A percentile compares a stretch with the other conserved stretches of the same genome.
These are phyloP conservation scores for Microdochium paspali DNA, from an alignment of 2,329 filamentous ascomycete species.

Conservation along the genomic window DNA sequence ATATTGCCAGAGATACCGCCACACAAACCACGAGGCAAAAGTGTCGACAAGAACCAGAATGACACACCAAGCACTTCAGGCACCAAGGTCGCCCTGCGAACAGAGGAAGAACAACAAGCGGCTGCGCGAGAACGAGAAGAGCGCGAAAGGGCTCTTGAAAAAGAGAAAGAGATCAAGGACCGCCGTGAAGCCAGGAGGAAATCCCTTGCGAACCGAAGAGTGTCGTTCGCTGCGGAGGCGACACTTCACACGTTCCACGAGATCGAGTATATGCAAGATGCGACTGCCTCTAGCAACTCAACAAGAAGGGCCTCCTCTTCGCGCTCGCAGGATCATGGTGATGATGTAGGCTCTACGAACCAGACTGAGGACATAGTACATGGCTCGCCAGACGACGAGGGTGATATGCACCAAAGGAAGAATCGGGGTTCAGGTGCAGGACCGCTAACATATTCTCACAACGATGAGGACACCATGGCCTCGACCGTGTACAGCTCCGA, in stretches of 20 bases:
- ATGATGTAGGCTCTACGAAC: constrained; percentile 51
- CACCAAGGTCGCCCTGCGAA: constrained; percentile 55
- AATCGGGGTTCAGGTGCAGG: constrained; percentile 60
- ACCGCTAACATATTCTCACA: constrained; percentile 54
- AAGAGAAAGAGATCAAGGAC: constrained; percentile 55
- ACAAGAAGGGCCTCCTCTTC: constrained; percentile 63
- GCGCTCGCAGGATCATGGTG: constrained; percentile 22
- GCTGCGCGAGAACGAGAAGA: constrained; percentile 62
- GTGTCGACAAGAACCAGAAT: constrained; percentile 25
- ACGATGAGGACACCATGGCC: constrained; percentile 58
- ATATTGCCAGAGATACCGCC: constrained; percentile 58
- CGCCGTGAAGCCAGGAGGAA: constrained; percentile 84
- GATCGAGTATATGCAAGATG: constrained; percentile 80
- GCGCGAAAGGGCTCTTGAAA: constrained; percentile 41
- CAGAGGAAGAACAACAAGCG: constrained; percentile 62
- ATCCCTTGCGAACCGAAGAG: constrained; percentile 83
- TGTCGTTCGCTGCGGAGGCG: constrained; percentile 95
- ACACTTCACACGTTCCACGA: constrained; percentile 97
- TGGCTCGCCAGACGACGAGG: constrained; percentile 56
- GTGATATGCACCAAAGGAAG: constrained; percentile 52
- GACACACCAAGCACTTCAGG: constrained; percentile 29
- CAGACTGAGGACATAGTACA: constrained; percentile 46
- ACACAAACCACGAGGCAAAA: constrained; percentile 50
- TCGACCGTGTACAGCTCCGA: constrained; percentile 72
- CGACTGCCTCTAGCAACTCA: constrained; percentile 70